phyloP scores from a whole-genome alignment of 805 yeast genomes.

The Kazachstania bromeliacearum region DNA sequence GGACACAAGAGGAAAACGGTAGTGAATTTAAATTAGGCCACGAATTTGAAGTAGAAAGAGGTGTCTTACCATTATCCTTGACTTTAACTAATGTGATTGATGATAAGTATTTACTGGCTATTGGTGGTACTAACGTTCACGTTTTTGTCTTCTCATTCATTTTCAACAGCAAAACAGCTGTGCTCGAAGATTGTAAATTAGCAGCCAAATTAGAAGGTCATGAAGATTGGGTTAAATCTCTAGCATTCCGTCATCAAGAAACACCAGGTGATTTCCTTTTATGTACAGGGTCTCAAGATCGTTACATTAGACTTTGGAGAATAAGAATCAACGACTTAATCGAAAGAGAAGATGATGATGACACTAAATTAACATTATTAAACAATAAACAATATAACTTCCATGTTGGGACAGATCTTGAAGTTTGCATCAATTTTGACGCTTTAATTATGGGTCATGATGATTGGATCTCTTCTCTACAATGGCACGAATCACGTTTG shows the following conservation, averaged over 20 bases:
- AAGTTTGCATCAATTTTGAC: conserved; percentile 66
- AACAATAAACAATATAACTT: conserved; percentile 69
- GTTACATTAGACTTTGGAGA: conserved; percentile 87
- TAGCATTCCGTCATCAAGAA: conserved; percentile 45
- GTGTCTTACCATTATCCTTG: conserved; percentile 23
- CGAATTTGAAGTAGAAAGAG: conserved; percentile 18
- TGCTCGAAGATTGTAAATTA: conserved; percentile 23
- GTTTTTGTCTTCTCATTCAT: conserved; percentile 47
- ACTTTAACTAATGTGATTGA: conserved; percentile 17
- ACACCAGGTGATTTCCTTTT: conserved; percentile 47
- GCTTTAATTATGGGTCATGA: conserved; percentile 97
- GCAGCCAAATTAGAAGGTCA: conserved; percentile 71
- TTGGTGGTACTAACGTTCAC: conserved; percentile 60
- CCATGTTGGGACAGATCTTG: conserved; percentile 26
- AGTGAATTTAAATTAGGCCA: conserved; percentile 16
- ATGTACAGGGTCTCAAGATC: conserved; percentile 89
- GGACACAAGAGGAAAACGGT: conserved; percentile 31
- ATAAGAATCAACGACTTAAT: conserved; percentile 46
- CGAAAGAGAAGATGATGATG: conserved; percentile 45
- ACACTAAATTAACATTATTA: conserved; percentile 40
- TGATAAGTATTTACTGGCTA: conserved; percentile 41
- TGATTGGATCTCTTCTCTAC: conserved; percentile 85
- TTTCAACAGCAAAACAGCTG: conserved; percentile 6
- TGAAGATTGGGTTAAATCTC: conserved; percentile 88
- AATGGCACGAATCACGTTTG: conserved; percentile 58